A percentile compares a stretch with the other conserved stretches of the same genome.
Conservation (phyloP, 2,329 filamentous ascomycete genomes). For the Penicillium occitanis region DNA sequence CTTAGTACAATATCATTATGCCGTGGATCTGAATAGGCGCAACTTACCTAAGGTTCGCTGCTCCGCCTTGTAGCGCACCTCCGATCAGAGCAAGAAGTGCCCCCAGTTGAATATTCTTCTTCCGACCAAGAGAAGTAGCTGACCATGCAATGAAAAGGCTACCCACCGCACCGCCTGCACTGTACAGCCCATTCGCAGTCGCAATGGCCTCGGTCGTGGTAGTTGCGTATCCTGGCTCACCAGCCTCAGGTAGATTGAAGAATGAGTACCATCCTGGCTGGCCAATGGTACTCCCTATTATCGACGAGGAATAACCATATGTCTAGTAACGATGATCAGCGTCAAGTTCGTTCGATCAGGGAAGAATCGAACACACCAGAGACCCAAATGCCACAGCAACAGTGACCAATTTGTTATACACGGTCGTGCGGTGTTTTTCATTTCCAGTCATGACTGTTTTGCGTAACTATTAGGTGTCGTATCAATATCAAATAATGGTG, state of each 20-base stretch:
- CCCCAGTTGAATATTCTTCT: constrained; percentile 50
- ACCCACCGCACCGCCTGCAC: constrained; percentile 51
- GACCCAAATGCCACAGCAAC: constrained; percentile 43
- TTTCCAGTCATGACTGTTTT: neutral
- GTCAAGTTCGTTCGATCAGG: neutral
- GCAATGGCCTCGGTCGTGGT: constrained; percentile 51
- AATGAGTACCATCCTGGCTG: constrained; percentile 55
- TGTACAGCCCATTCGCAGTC: constrained; percentile 52
- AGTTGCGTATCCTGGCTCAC: constrained; percentile 47
- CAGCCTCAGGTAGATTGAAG: constrained; percentile 48
- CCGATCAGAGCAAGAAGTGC: constrained; percentile 47
- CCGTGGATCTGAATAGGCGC: too few species aligned
- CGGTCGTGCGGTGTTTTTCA: neutral
- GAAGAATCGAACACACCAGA: constrained; percentile 29
- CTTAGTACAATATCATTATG: neutral
- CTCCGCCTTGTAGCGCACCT: constrained; percentile 49
- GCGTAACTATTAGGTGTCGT: neutral
- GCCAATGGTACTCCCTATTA: constrained; percentile 55
- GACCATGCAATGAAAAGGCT: constrained; percentile 54
- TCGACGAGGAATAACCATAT: constrained; percentile 53
- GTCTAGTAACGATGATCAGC: constrained; percentile 35
- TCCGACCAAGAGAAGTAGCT: constrained; percentile 46
- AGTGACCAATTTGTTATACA: constrained; percentile 28
- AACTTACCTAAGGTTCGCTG: constrained; percentile 44
- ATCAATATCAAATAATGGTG: neutral